Conservation (phyloP, 768 basidiomycete genomes). For the Cantharellus anzutake region DNA sequence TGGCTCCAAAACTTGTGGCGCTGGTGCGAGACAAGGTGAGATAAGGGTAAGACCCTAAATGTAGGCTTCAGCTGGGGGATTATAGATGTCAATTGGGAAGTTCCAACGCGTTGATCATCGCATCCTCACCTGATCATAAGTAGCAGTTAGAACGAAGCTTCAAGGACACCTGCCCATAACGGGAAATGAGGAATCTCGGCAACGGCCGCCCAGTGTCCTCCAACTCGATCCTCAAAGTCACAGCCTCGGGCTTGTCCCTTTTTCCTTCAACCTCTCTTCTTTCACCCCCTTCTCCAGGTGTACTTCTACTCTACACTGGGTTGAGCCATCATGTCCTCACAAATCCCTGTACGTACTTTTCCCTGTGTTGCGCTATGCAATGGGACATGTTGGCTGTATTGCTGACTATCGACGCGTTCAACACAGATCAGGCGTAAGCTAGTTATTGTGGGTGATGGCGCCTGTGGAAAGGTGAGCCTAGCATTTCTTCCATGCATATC, state of each 20-base stretch:
- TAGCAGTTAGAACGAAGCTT: too few relatives aligned
- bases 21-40: too few relatives aligned
- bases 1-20: too few relatives aligned
- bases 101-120: too few relatives aligned
- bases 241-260: neutral
- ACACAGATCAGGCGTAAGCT: constrained; percentile 95
- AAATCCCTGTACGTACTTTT: neutral
- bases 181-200: too few relatives aligned
- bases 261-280: neutral
- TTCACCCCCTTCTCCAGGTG: neutral
- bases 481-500: neutral
- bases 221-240: neutral
- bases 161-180: too few relatives aligned
- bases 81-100: too few relatives aligned
- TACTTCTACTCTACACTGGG: neutral
- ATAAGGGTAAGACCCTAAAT: too few relatives aligned
- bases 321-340: neutral
- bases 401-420: neutral
- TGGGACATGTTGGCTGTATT: neutral
- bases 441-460: constrained; percentile 97
- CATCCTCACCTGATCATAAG: too few relatives aligned
- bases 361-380: neutral
- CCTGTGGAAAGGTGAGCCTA: constrained; percentile 54
- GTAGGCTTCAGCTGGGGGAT: too few relatives aligned
- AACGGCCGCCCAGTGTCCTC: neutral